These are phyloP conservation scores for Cladorrhinum sp. DNA, from an alignment of 2,329 filamentous ascomycete genomes.

Conservation along the genomic window DNA sequence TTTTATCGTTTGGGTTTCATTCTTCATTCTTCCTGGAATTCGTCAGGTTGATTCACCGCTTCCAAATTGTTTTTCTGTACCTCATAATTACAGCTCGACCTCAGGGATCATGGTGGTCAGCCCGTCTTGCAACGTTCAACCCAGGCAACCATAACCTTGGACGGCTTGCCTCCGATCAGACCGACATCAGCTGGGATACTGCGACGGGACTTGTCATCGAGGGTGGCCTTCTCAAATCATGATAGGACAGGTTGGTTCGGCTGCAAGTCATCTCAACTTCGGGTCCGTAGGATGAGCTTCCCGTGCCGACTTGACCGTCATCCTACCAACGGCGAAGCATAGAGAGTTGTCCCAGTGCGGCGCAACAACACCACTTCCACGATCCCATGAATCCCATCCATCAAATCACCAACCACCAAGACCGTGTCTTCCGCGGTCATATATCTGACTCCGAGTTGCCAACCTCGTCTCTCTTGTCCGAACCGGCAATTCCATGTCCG, in stretches of 20 bases:
- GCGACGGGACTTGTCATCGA: constrained; percentile 3
- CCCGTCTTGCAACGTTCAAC: constrained; percentile 3
- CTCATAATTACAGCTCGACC: not conserved
- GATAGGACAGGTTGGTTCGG: constrained; percentile 2
- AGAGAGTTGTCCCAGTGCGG: not conserved
- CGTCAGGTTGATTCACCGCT: constrained; percentile 6
- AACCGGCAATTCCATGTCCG: not conserved
- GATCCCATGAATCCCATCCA: not conserved
- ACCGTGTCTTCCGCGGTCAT: constrained; percentile 1
- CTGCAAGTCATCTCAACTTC: constrained; percentile 6
- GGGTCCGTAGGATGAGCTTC: constrained; percentile 1
- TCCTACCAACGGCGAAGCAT: constrained; percentile 1
- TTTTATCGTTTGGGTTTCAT: too few relatives aligned
- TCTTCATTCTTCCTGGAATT: not conserved
- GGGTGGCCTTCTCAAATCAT: constrained; percentile 3
- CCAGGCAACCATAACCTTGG: not conserved
- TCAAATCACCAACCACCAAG: not conserved
- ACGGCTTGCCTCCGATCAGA: not conserved
- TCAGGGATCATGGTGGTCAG: constrained; percentile 2
- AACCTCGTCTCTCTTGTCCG: not conserved
- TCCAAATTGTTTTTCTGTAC: not conserved
- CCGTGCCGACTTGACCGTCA: constrained; percentile 1
- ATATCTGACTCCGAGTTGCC: constrained; percentile 4
- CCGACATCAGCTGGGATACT: not conserved
- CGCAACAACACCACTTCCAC: not conserved